A percentile compares a stretch with the other conserved stretches of the same genome.
phyloP scores from a whole-genome alignment of 441 rosid species.

The Adansonia rubrostipa region DNA sequence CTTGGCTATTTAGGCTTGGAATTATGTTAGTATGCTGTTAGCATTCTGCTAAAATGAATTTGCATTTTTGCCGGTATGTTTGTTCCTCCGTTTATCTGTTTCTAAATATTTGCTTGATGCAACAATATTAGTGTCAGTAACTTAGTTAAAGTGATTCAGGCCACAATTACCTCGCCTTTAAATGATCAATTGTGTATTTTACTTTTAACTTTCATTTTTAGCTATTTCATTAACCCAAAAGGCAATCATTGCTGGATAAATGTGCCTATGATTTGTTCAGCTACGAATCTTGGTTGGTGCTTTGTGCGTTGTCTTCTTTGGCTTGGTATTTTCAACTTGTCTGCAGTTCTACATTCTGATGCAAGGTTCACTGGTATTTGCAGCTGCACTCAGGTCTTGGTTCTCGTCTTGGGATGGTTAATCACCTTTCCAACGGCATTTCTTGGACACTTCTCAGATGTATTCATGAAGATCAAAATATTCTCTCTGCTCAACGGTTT shows the following conservation, averaged over 20 bases:
- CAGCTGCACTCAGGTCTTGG: slow-evolving; percentile 82
- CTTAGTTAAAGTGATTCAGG: background rate
- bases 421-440: slow-evolving; percentile 59
- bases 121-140: background rate
- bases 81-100: background rate
- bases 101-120: slow-evolving; percentile 4
- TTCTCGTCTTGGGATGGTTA: slow-evolving; percentile 71
- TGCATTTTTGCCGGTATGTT: background rate
- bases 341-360: slow-evolving; percentile 26
- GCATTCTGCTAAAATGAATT: background rate
- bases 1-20: slow-evolving; percentile 2
- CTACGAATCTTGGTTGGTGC: background rate
- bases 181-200: background rate
- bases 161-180: background rate
- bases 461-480: slow-evolving; percentile 82
- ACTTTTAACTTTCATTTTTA: background rate
- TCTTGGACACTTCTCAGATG: slow-evolving; percentile 89
- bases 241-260: background rate
- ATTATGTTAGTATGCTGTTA: background rate
- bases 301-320: slow-evolving; percentile 8
- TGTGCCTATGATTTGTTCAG: background rate
- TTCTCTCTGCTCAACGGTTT: slow-evolving; percentile 71
- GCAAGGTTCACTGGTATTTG: slow-evolving; percentile 30
- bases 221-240: background rate
- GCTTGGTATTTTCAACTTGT: background rate